A percentile compares a stretch with the other conserved stretches of the same genome.
These are phyloP conservation scores for Nicotiana knightiana DNA, from an alignment of 257 asterid genomes.

Conservation along the genomic window DNA sequence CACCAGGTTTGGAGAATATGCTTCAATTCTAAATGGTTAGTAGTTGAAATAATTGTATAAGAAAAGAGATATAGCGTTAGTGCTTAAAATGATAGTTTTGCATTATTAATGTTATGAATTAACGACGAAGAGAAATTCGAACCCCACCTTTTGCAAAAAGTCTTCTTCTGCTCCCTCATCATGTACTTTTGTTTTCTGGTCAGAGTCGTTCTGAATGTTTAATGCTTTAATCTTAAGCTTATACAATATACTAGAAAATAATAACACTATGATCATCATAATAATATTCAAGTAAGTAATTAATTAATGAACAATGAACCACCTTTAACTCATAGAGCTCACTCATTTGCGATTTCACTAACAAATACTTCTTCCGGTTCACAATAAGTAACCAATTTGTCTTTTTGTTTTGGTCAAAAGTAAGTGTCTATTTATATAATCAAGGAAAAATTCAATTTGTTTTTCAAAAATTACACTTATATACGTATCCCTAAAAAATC, in stretches of 20 bases:
- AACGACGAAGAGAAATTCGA: background rate
- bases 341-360: background rate
- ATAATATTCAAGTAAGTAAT: too few relatives aligned
- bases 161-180: too few relatives aligned
- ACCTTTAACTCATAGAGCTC: background rate
- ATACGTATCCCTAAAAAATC: too few relatives aligned
- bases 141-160: background rate
- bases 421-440: too few relatives aligned
- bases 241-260: too few relatives aligned
- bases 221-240: background rate
- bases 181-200: background rate
- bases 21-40: background rate
- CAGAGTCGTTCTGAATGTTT: background rate
- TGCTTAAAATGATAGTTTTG: background rate
- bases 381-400: too few relatives aligned
- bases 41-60: background rate
- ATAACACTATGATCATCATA: too few relatives aligned
- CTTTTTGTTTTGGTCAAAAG: too few relatives aligned
- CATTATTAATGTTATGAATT: background rate
- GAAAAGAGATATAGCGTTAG: background rate
- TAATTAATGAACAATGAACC: background rate
- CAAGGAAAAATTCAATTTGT: too few relatives aligned
- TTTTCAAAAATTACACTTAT: too few relatives aligned
- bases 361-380: background rate
- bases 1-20: background rate